phyloP scores from a whole-genome alignment of 441 rosid genomes.

The Euphorbia corollata region DNA sequence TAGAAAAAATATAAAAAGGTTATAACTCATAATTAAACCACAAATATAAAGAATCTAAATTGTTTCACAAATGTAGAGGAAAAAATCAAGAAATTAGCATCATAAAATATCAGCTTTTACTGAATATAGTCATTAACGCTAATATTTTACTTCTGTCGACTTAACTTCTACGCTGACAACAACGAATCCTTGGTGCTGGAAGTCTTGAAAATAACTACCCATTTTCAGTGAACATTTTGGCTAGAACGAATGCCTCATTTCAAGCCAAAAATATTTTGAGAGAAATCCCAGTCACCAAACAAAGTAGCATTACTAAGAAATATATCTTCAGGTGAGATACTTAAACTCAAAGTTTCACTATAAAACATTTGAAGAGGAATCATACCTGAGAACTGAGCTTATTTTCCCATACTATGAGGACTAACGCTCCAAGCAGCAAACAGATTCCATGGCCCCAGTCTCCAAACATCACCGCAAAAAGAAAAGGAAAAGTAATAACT shows the following conservation, averaged over 20 bases:
- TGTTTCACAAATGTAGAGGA: neutral
- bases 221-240: neutral
- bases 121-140: neutral
- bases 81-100: neutral
- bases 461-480: slow-evolving; percentile 98
- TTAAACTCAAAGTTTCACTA: slow-evolving; percentile 9
- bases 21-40: neutral
- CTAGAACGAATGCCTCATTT: neutral
- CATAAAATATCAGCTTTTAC: neutral
- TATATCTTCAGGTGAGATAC: neutral
- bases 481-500: slow-evolving; percentile 82
- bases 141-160: neutral
- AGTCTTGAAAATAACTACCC: neutral
- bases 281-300: neutral
- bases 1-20: neutral
- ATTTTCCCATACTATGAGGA: slow-evolving; percentile 77
- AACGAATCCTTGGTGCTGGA: neutral
- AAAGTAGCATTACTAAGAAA: neutral
- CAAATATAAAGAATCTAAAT: neutral
- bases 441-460: slow-evolving; percentile 99
- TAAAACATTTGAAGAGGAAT: slow-evolving; percentile 19
- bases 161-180: neutral
- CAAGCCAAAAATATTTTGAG: slow-evolving; percentile 1
- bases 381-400: slow-evolving; percentile 68
- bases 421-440: slow-evolving; percentile 76